Conservation (phyloP, 768 basidiomycete species). For the Tylopilus balloui region DNA sequence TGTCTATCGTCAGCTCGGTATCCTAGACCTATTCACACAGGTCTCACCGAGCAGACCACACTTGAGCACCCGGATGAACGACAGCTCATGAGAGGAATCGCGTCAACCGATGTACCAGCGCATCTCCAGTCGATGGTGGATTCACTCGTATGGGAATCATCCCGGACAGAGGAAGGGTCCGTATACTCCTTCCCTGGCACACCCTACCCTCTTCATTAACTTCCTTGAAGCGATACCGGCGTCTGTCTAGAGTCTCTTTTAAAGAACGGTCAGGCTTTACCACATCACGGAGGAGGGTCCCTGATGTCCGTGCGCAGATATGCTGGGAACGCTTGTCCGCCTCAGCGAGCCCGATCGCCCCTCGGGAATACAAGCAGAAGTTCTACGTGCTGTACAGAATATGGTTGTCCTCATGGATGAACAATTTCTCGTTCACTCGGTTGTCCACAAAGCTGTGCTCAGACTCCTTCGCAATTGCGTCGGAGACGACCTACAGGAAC, state of each 20-base stretch:
- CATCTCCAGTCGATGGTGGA: constrained; percentile 80
- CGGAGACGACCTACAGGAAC: constrained; percentile 89
- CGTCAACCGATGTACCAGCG: constrained; percentile 73
- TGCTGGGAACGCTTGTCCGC: constrained; percentile 78
- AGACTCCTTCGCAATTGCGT: constrained; percentile 81
- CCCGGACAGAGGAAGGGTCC: constrained; percentile 82
- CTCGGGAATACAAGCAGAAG: constrained; percentile 86
- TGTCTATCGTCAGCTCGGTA: constrained; percentile 8
- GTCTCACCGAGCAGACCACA: constrained; percentile 52
- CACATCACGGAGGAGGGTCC: not conserved
- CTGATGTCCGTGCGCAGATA: constrained; percentile 45
- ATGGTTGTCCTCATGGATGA: constrained; percentile 91
- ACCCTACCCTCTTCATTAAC: constrained; percentile 7
- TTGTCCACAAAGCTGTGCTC: constrained; percentile 83
- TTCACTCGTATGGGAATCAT: constrained; percentile 80
- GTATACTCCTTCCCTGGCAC: constrained; percentile 28
- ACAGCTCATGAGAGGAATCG: constrained; percentile 76
- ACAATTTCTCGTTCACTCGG: constrained; percentile 88
- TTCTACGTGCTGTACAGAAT: constrained; percentile 80
- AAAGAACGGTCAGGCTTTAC: constrained; percentile 61
- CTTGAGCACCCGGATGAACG: constrained; percentile 87
- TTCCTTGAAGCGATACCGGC: constrained; percentile 64
- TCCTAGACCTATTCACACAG: constrained; percentile 3
- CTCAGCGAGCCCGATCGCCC: constrained; percentile 84
- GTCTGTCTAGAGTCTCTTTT: constrained; percentile 87